Percentiles rank a stretch among this genome's conserved stretches.
These are phyloP conservation scores for Penicillium sp. DNA, from an alignment of 2,329 filamentous ascomycete species.

Conservation along the genomic window DNA sequence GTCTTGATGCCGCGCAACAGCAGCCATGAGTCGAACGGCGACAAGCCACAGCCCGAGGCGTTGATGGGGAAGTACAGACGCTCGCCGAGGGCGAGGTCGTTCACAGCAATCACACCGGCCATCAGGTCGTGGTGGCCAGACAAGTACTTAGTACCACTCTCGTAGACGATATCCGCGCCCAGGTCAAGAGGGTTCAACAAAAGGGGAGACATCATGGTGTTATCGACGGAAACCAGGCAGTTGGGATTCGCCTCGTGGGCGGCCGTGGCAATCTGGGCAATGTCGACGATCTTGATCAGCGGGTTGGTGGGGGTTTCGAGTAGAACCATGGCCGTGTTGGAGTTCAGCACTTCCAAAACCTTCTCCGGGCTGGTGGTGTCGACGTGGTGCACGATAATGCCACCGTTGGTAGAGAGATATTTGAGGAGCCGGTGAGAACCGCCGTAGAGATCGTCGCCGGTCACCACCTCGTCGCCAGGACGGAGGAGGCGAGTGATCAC, in stretches of 20 bases:
- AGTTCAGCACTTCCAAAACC: slow-evolving; percentile 67
- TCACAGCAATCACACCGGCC: slow-evolving; percentile 94
- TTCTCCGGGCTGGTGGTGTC: slow-evolving; percentile 80
- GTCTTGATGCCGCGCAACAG: slow-evolving; percentile 96
- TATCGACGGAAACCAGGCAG: slow-evolving; percentile 89
- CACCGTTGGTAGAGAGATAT: slow-evolving; percentile 84
- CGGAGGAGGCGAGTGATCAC: slow-evolving; percentile 89
- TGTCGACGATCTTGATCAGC: slow-evolving; percentile 96
- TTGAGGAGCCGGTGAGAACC: slow-evolving; percentile 92
- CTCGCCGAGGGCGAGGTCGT: slow-evolving; percentile 77
- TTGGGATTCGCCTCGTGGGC: slow-evolving; percentile 76
- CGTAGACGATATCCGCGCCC: slow-evolving; percentile 94
- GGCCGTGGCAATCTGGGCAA: slow-evolving; percentile 73
- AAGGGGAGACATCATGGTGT: slow-evolving; percentile 98
- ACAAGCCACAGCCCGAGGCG: slow-evolving; percentile 87
- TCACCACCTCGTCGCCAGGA: slow-evolving; percentile 95
- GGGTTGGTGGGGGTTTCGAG: slow-evolving; percentile 97
- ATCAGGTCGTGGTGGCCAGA: slow-evolving; percentile 99
- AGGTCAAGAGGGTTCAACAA: slow-evolving; percentile 91
- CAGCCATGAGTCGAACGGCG: slow-evolving; percentile 94
- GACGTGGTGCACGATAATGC: slow-evolving; percentile 92
- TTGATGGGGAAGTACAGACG: slow-evolving; percentile 98
- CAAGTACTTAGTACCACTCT: slow-evolving; percentile 96
- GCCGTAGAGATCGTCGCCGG: slow-evolving; percentile 94
- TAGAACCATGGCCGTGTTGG: slow-evolving; percentile 91